These are phyloP conservation scores for Aechmea fasciata DNA, from an alignment of 176 grass and related monocot genomes.

Conservation along the genomic window DNA sequence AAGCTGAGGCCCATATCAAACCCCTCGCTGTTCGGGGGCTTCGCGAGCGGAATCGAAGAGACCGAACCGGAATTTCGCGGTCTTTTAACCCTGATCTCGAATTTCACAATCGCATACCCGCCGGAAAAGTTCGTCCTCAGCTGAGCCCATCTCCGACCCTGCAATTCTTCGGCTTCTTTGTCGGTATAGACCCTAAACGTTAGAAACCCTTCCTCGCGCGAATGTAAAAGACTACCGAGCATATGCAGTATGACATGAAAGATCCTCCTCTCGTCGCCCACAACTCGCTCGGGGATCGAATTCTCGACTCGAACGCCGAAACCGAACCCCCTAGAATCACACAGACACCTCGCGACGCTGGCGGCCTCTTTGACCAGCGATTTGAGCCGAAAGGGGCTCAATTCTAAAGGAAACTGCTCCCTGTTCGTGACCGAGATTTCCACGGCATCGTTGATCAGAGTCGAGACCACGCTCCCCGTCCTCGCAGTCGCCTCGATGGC, in stretches of 20 bases:
- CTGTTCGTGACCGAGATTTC: slow-evolving; percentile 32
- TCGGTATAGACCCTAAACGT: slow-evolving; percentile 25
- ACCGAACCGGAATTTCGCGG: slow-evolving; percentile 9
- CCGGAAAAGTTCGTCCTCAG: slow-evolving; percentile 29
- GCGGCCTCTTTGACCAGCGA: slow-evolving; percentile 44
- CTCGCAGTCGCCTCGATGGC: slow-evolving; percentile 24
- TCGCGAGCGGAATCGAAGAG: not conserved
- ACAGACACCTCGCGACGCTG: slow-evolving; percentile 34
- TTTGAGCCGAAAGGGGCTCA: slow-evolving; percentile 31
- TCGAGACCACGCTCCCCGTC: slow-evolving; percentile 39
- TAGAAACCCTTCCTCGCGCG: slow-evolving; percentile 16
- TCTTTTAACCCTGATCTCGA: slow-evolving; percentile 36
- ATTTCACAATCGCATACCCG: slow-evolving; percentile 30
- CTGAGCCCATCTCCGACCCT: slow-evolving; percentile 30
- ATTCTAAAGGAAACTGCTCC: slow-evolving; percentile 39
- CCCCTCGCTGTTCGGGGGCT: slow-evolving; percentile 17
- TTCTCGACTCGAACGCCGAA: slow-evolving; percentile 43
- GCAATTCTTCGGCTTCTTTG: slow-evolving; percentile 27
- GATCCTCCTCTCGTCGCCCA: slow-evolving; percentile 58
- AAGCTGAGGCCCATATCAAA: slow-evolving; percentile 56
- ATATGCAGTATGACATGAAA: slow-evolving; percentile 57
- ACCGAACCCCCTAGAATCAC: slow-evolving; percentile 37
- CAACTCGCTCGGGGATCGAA: slow-evolving; percentile 24
- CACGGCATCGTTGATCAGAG: slow-evolving; percentile 52
- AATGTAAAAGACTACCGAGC: slow-evolving; percentile 24